phyloP scores from a whole-genome alignment of 208 protist species.

The Trypanosoma mega region DNA sequence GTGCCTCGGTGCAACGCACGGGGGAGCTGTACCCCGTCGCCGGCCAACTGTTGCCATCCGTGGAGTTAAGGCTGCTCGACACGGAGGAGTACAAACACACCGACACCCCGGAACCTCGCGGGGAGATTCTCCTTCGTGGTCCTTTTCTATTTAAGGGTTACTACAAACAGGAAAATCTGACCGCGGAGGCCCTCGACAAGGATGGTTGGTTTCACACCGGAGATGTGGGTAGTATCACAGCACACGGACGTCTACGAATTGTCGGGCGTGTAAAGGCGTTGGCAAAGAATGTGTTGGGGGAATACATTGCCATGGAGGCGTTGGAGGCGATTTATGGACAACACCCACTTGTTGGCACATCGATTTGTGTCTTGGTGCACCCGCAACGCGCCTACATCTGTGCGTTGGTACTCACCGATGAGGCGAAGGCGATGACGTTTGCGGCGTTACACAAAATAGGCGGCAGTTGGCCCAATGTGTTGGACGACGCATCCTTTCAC shows the following conservation, averaged over 20 bases:
- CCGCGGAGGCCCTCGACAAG: slow-evolving; percentile 65
- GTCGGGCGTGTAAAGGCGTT: slow-evolving; percentile 78
- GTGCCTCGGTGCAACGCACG: slow-evolving; percentile 49
- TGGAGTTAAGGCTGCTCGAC: slow-evolving; percentile 91
- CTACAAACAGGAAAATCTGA: slow-evolving; percentile 85
- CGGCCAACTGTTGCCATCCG: slow-evolving; percentile 60
- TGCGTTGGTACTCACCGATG: slow-evolving; percentile 55
- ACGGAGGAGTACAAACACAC: slow-evolving; percentile 80
- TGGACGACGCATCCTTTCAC: slow-evolving; percentile 44
- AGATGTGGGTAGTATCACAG: slow-evolving; percentile 64
- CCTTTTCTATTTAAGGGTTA: slow-evolving; percentile 85
- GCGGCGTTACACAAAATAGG: slow-evolving; percentile 10
- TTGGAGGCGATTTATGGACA: slow-evolving; percentile 58
- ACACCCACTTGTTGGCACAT: slow-evolving; percentile 47
- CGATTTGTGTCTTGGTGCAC: slow-evolving; percentile 74
- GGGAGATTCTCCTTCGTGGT: slow-evolving; percentile 79
- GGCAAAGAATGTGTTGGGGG: slow-evolving; percentile 68
- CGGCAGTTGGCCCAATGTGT: slow-evolving; percentile 31
- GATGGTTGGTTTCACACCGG: slow-evolving; percentile 91
- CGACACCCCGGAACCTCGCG: slow-evolving; percentile 63
- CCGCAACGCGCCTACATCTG: slow-evolving; percentile 57
- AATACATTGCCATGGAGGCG: slow-evolving; percentile 70
- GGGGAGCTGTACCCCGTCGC: slow-evolving; percentile 69
- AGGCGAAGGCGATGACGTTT: slow-evolving; percentile 23
- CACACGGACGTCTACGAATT: slow-evolving; percentile 63